Evolutionary conservation across 1,284 basidiomycete species (phyloP), one percentile per base, ranked within the genome.

Genomic region (Phenoliferia sp.): DNA sequence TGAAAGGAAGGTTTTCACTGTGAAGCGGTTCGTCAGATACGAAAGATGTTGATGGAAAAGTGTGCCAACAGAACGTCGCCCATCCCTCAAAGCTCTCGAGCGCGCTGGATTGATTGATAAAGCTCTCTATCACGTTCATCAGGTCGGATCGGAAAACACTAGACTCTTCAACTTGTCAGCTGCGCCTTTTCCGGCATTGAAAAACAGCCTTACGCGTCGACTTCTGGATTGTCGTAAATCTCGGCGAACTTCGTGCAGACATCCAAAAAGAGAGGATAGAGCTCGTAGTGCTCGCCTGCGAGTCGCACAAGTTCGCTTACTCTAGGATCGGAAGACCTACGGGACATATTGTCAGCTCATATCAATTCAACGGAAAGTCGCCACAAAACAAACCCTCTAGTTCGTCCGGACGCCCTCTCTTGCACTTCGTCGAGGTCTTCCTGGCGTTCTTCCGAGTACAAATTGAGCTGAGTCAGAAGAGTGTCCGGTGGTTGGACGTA

Each of bases 361-460:
- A 44, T 44, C 39, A 12, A 22, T 12, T 12, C 12, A 44, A 12
- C 22, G 39, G 39, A 44, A 22, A 22, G 39, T 12, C 22, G 39
- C 12, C 12, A 44, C 39, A 22, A 22, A 44, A 44, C 12, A 22
- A 44, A 12, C 12, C 12, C 12, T 22, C 39, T 44, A 44, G 39
- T n/a, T n/a, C 57, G 68, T 19, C 70, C 65, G 17, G 63, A 36
- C 1, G 63, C 62, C 0, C 70, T 59, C 61, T 73, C 72, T 26
- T 87, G 85, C 78, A 92, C 83, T 64, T 93, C 69, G 36, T 70
- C 69, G 36, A 61, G 66, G 26, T 95, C 92, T 72, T 93, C 91
- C 61, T 89, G 89, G 74, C 91, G 90, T 77, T 94, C 92, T 71
- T 95, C 91, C 0, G 85, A 84, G 74, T 92, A 94, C 22, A 91